These are phyloP conservation scores for Striga hermonthica DNA, from an alignment of 305 asterid genomes.

Conservation along the genomic window DNA sequence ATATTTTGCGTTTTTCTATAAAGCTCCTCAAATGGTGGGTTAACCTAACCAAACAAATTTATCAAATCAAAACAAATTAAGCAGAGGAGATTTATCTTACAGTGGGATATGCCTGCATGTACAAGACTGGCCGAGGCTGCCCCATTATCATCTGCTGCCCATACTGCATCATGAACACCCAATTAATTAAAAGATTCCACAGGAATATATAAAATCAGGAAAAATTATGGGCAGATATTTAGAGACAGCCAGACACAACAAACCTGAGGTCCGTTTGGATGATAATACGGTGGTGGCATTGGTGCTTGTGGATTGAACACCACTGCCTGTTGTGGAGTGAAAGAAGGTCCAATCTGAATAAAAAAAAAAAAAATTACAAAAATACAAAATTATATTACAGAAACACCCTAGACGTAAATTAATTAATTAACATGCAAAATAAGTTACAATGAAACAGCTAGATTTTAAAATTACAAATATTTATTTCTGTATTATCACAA, in stretches of 20 bases:
- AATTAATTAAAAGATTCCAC: conserved; percentile 26
- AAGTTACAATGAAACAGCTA: background rate
- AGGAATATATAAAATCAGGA: conserved; percentile 11
- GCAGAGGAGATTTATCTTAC: conserved; percentile 50
- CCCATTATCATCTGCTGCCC: conserved; percentile 92
- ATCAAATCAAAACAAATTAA: background rate
- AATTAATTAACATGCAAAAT: background rate
- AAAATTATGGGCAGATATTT: no score
- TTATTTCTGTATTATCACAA: no score
- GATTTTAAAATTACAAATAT: background rate
- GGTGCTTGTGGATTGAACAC: conserved; percentile 72
- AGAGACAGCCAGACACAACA: conserved; percentile 27
- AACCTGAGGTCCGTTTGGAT: conserved; percentile 92
- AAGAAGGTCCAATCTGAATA: conserved; percentile 66
- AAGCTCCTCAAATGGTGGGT: background rate
- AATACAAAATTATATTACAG: background rate
- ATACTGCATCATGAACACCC: conserved; percentile 46
- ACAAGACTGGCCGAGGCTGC: conserved; percentile 78
- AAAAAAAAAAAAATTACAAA: background rate
- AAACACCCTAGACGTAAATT: conserved; percentile 18
- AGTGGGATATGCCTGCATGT: conserved; percentile 74
- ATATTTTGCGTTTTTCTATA: background rate
- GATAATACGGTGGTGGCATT: conserved; percentile 69
- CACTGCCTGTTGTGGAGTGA: conserved; percentile 65
- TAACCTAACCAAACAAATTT: background rate